Evolutionary conservation across 2,329 filamentous ascomycete genomes (phyloP).

Genomic region (Aspergillus quadricinctus): DNA sequence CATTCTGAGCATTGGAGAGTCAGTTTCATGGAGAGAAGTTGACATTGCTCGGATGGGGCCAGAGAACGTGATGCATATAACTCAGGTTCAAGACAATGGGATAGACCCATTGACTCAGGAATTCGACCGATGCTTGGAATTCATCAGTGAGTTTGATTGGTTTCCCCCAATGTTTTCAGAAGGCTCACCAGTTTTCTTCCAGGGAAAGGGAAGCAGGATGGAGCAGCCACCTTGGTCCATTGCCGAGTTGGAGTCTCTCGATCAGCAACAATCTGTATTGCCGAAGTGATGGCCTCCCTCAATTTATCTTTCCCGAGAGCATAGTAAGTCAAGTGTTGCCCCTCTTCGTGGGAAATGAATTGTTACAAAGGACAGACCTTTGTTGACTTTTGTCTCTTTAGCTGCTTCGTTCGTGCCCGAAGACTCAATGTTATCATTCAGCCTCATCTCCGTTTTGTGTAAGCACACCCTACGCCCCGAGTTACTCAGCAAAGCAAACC

Average conservation of each 20-base stretch:
- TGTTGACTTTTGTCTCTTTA: constrained; percentile 17
- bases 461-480: constrained; percentile 13
- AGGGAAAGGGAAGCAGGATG: constrained; percentile 75
- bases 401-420: constrained; percentile 87
- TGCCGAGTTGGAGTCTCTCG: constrained; percentile 94
- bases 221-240: constrained; percentile 85
- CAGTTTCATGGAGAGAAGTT: constrained; percentile 71
- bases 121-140: constrained; percentile 79
- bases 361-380: not conserved
- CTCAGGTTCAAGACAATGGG: constrained; percentile 91
- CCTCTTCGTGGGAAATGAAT: not conserved
- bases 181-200: constrained; percentile 7
- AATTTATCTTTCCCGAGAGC: constrained; percentile 81
- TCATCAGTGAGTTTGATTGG: constrained; percentile 69
- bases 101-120: constrained; percentile 87
- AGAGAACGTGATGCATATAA: constrained; percentile 75
- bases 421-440: constrained; percentile 97
- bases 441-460: constrained; percentile 88
- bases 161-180: not conserved
- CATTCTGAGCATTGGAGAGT: constrained; percentile 88
- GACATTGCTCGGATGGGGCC: constrained; percentile 67
- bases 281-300: constrained; percentile 88
- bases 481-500: not conserved
- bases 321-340: constrained; percentile 55
- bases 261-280: constrained; percentile 95